Evolutionary conservation across 129 eudicot species (phyloP).

Genomic region (Centrapalus pauciflorus): DNA sequence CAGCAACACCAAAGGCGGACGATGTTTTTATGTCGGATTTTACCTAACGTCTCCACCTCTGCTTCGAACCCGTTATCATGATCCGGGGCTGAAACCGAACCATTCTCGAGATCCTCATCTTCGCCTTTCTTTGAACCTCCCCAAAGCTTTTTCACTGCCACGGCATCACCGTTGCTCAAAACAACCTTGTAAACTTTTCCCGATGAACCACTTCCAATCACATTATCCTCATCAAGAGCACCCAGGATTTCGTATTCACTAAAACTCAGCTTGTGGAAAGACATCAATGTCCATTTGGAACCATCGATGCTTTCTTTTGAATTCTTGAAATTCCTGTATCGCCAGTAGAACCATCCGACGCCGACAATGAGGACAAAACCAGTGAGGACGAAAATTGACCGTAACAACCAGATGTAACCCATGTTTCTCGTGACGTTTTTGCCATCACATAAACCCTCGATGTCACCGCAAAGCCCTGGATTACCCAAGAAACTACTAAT

Average conservation of each 20-base stretch:
- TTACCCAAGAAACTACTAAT: slow-evolving; percentile 63
- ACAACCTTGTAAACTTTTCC: slow-evolving; percentile 94
- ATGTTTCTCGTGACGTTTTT: slow-evolving; percentile 31
- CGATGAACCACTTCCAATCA: slow-evolving; percentile 79
- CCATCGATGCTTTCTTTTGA: slow-evolving; percentile 42
- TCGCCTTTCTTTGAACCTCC: slow-evolving; percentile 48
- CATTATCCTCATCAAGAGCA: slow-evolving; percentile 79
- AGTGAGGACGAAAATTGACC: slow-evolving; percentile 57
- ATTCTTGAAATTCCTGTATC: slow-evolving; percentile 42
- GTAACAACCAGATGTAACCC: slow-evolving; percentile 62
- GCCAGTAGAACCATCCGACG: slow-evolving; percentile 55
- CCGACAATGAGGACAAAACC: slow-evolving; percentile 57
- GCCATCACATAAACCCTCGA: slow-evolving; percentile 63
- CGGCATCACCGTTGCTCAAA: slow-evolving; percentile 68
- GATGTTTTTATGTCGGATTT: slow-evolving; percentile 85
- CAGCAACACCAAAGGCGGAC: slow-evolving; percentile 92
- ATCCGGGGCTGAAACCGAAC: slow-evolving; percentile 3
- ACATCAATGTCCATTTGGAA: slow-evolving; percentile 91
- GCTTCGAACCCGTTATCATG: slow-evolving; percentile 71
- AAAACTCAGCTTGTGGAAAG: slow-evolving; percentile 80
- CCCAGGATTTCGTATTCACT: slow-evolving; percentile 74
- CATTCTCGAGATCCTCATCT: slow-evolving; percentile 49
- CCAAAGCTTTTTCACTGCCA: slow-evolving; percentile 93
- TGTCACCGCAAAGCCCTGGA: slow-evolving; percentile 77
- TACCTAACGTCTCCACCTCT: slow-evolving; percentile 88